Conservation (phyloP, 768 basidiomycete genomes). For the Thelephora aurantiotincta region DNA sequence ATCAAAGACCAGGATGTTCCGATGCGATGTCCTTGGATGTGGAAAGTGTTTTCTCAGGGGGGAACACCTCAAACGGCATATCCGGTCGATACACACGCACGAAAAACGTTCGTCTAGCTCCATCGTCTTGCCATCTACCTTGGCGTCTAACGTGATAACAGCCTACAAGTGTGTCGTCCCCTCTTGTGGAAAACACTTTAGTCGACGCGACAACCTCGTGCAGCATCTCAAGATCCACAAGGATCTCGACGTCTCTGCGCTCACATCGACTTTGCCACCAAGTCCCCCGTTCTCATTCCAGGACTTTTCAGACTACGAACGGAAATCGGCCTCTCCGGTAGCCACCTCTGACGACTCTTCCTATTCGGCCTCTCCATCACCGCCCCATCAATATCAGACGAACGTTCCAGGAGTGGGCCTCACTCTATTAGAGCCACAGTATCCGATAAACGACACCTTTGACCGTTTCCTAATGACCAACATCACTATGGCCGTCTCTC, state of each 20-base stretch:
- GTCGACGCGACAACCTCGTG: conserved; percentile 61
- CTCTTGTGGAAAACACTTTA: conserved; percentile 58
- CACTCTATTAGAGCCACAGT: not conserved
- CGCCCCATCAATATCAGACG: not conserved
- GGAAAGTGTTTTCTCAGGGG: conserved; percentile 68
- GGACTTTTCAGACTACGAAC: not conserved
- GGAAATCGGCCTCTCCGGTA: not conserved
- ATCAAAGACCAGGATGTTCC: conserved; percentile 30
- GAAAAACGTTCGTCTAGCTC: conserved; percentile 54
- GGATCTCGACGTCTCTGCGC: conserved; percentile 2
- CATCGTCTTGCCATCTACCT: not conserved
- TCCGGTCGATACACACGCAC: conserved; percentile 67
- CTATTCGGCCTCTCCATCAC: not conserved
- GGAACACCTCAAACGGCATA: conserved; percentile 74
- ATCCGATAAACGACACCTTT: not conserved
- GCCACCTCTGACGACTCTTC: not conserved
- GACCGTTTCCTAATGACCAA: not conserved
- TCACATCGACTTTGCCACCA: not conserved
- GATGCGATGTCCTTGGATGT: conserved; percentile 59
- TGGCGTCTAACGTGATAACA: conserved; percentile 10
- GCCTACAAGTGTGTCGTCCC: conserved; percentile 47
- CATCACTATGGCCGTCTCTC: not conserved
- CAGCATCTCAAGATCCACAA: conserved; percentile 59
- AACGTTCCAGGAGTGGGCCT: not conserved
- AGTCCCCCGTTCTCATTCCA: not conserved